Conservation (phyloP, 257 asterid species). For the Orobanche coerulescens region DNA sequence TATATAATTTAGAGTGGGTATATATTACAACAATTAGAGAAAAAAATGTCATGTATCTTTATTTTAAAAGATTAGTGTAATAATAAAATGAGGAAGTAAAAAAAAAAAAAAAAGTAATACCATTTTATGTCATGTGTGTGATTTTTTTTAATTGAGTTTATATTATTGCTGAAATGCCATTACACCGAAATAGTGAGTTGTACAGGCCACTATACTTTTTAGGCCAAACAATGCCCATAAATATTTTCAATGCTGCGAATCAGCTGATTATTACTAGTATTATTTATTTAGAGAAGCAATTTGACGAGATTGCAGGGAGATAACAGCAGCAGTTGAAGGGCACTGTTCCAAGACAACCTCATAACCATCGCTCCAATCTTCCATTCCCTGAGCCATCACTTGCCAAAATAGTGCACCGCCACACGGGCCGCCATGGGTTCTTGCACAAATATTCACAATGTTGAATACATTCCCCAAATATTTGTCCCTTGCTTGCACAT, state of each 20-base stretch:
- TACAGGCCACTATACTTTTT: neutral
- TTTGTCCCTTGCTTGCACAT: slow-evolving; percentile 23
- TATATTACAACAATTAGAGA: too few species aligned
- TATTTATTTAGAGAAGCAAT: slow-evolving; percentile 25
- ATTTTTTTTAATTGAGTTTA: neutral
- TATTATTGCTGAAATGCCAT: neutral
- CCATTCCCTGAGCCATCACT: slow-evolving; percentile 51
- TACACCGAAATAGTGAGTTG: neutral
- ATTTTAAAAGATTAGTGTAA: too few species aligned
- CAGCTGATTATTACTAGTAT: too few species aligned
- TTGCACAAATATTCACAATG: slow-evolving; percentile 31
- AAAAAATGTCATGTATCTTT: too few species aligned
- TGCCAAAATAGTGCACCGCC: slow-evolving; percentile 59
- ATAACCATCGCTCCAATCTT: slow-evolving; percentile 45
- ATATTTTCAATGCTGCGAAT: neutral
- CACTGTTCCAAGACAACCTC: slow-evolving; percentile 36
- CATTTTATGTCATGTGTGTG: too few species aligned
- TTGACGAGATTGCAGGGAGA: slow-evolving; percentile 36
- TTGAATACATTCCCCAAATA: slow-evolving; percentile 28
- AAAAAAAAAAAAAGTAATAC: too few species aligned
- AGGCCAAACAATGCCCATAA: slow-evolving; percentile 7
- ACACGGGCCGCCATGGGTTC: slow-evolving; percentile 43
- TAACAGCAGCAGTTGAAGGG: slow-evolving; percentile 40
- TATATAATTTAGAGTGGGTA: too few species aligned
- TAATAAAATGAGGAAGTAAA: too few species aligned